Evolutionary conservation across 768 basidiomycete species (phyloP).

Genomic region (Hirschioporus abietinus): DNA sequence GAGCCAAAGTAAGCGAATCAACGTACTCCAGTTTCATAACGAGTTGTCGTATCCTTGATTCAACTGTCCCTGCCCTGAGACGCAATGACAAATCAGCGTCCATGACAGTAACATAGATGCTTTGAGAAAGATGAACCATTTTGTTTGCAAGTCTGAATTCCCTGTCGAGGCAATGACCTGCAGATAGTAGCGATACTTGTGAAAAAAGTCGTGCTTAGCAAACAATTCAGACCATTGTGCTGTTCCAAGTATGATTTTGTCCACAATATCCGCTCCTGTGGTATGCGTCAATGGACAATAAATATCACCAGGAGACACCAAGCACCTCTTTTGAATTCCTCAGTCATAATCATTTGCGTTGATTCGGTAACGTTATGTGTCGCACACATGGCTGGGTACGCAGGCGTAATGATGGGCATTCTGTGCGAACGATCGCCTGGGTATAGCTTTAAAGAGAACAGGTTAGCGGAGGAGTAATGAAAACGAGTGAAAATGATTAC

Average conservation of each 20-base stretch:
- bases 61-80: constrained; percentile 89
- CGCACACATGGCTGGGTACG: constrained; percentile 98
- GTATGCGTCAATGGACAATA: constrained; percentile 12
- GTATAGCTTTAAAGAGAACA: constrained; percentile 55
- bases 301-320: constrained; percentile 5
- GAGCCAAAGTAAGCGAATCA: constrained; percentile 85
- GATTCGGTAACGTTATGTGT: constrained; percentile 97
- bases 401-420: constrained; percentile 99
- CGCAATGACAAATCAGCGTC: constrained; percentile 4
- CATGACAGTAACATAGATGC: not conserved
- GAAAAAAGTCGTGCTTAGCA: constrained; percentile 93
- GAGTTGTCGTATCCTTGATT: constrained; percentile 91
- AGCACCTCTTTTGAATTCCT: constrained; percentile 89
- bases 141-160: constrained; percentile 77
- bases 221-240: constrained; percentile 94
- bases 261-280: constrained; percentile 86
- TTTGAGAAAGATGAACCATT: constrained; percentile 58
- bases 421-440: constrained; percentile 90
- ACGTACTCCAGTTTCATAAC: constrained; percentile 98
- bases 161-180: constrained; percentile 93
- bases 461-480: constrained; percentile 7
- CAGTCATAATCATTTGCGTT: constrained; percentile 93
- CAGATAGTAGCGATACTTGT: constrained; percentile 92
- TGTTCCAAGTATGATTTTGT: constrained; percentile 80
- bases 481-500: constrained; percentile 31